Base-by-base conservation (phyloP, 148 eudicot species). In the Selenicereus undatus region DNA sequence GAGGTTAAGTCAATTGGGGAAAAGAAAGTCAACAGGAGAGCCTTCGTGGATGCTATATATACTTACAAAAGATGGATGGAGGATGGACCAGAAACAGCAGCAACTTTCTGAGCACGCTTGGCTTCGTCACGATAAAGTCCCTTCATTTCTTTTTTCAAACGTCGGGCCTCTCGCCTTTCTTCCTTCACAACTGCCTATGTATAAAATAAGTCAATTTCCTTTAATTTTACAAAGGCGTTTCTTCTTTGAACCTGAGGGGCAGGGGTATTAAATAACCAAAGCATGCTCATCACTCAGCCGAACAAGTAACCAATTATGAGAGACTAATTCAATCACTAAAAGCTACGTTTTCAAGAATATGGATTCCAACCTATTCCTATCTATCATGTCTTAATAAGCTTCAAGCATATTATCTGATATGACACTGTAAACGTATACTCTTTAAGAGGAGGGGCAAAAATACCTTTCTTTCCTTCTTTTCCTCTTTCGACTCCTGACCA, bases 401-500 rank as follows among this genome's bases (percentile, higher is more conserved):
- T 8, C 0, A 64, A 64, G 8, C 69, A 8, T 0, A 24, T 24
- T 64, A n/a, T 64, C 3, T 24, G 13, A 64, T 64, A 4, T 24
- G 12, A 6, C 22, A 64, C 32, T 24, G 69, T 66, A 66, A 8
- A 56, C 14, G 62, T 16, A 18, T 48, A 62, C 29, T 62, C 22
- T n/a, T 22, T 39, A 39, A 66, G 35, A 66, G 52, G 51, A 9
- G 30, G 11, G 12, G 29, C 22, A 16, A 54, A 32, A 64, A 29
- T 87, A 92, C 99, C 98, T 94, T 97, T 74, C 99, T 84, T 86
- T 94, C 95, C 86, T 94, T 97, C 94, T 94, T 97, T 78, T 97
- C 99, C 85, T 94, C 99, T 89, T 97, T 94, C 18, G 99, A 88
- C 87, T 97, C 99, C 80, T 88, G 93, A 81, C 88, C 89, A 71